Conservation (phyloP, 352 stramenopile species). For the Phytopythium ostracodes region DNA sequence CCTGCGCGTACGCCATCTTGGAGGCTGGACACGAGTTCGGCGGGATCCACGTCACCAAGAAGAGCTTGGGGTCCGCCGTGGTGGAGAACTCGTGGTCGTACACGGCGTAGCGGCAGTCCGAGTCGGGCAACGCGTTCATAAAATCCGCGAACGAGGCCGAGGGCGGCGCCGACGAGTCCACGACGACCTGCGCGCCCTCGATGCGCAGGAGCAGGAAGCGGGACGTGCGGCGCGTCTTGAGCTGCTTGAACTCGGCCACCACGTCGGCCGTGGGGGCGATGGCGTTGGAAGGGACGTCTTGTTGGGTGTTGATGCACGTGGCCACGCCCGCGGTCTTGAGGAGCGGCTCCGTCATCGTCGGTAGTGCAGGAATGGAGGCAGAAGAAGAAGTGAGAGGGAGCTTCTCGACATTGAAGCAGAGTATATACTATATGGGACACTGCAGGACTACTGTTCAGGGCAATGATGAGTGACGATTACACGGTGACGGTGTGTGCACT, state of each 20-base stretch:
- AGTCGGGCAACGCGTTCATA: constrained; percentile 51
- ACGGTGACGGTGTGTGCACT: no score
- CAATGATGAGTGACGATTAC: no score
- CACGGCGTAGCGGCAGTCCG: constrained; percentile 82
- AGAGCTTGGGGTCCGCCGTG: constrained; percentile 76
- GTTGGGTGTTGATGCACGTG: constrained; percentile 57
- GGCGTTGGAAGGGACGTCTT: constrained; percentile 62
- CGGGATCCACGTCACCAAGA: constrained; percentile 84
- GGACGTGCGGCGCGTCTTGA: constrained; percentile 85
- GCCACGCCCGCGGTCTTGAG: constrained; percentile 66
- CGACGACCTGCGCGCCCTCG: constrained; percentile 56
- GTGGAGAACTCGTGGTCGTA: constrained; percentile 78
- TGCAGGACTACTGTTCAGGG: neutral
- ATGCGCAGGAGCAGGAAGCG: constrained; percentile 84
- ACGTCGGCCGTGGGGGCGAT: constrained; percentile 63
- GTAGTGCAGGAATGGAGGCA: neutral
- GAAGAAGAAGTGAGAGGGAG: no score
- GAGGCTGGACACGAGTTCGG: constrained; percentile 62
- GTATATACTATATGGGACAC: neutral
- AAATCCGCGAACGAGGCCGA: constrained; percentile 57
- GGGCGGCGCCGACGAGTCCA: constrained; percentile 49
- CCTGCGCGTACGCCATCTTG: constrained; percentile 87
- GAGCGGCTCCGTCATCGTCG: constrained; percentile 67
- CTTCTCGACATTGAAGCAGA: neutral
- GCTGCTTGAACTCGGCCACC: constrained; percentile 66